Conservation (phyloP, 2,329 filamentous ascomycete genomes). For the Colletotrichum somersetense region DNA sequence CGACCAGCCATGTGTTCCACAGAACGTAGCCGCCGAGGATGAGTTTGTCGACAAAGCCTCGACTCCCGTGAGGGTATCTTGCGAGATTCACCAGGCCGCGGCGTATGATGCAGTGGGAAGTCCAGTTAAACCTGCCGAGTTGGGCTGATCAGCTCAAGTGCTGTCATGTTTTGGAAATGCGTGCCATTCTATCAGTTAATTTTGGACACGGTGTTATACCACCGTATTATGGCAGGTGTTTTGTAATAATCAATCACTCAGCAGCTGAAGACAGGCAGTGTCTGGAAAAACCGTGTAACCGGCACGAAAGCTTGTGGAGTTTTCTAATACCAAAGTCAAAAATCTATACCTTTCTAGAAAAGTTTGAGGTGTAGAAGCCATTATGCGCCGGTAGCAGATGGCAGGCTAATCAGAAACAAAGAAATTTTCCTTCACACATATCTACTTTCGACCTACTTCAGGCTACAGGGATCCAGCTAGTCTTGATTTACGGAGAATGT, state of each 20-base stretch:
- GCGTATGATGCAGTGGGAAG: conserved; percentile 1
- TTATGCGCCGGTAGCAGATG: background rate
- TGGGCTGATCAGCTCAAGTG: background rate
- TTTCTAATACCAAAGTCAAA: background rate
- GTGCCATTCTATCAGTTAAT: background rate
- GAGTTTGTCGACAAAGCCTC: background rate
- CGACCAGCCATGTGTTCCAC: background rate
- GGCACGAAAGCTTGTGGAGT: too few relatives aligned
- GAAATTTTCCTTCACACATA: background rate
- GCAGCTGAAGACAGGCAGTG: background rate
- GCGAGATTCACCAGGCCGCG: background rate
- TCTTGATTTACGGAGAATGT: background rate
- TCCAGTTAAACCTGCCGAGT: conserved; percentile 26
- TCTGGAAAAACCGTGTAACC: background rate
- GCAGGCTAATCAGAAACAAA: background rate
- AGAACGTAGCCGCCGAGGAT: background rate
- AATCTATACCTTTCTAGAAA: background rate
- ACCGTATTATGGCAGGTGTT: background rate
- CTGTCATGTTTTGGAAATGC: background rate
- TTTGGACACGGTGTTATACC: too few relatives aligned
- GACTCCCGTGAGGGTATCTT: background rate
- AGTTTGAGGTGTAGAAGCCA: background rate
- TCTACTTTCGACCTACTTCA: too few relatives aligned
- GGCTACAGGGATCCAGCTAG: too few relatives aligned
- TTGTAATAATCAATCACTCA: background rate